These are phyloP conservation scores for Acmispon strigosus DNA, from an alignment of 306 rosid species.

Conservation along the genomic window DNA sequence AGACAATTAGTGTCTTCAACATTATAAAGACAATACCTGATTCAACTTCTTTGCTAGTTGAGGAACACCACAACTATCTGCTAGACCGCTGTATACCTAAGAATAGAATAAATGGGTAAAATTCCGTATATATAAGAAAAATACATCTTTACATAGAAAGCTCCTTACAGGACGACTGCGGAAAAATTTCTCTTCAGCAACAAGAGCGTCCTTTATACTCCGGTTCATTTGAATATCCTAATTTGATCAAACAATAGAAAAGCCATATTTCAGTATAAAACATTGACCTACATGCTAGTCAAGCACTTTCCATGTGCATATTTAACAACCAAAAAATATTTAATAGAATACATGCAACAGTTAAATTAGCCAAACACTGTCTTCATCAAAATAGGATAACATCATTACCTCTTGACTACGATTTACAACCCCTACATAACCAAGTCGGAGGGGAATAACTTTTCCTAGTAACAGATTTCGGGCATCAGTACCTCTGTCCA, in stretches of 20 bases:
- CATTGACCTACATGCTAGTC: conserved; percentile 5
- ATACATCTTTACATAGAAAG: not conserved
- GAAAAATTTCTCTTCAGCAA: conserved; percentile 87
- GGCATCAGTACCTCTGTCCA: conserved; percentile 99
- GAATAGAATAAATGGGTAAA: conserved; percentile 21
- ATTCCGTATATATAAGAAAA: not conserved
- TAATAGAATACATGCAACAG: not conserved
- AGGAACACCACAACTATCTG: conserved; percentile 94
- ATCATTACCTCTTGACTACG: conserved; percentile 95
- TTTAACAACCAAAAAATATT: conserved; percentile 4
- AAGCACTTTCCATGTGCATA: conserved; percentile 11
- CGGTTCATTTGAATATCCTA: conserved; percentile 83
- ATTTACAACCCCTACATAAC: conserved; percentile 94
- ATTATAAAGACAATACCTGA: conserved; percentile 50
- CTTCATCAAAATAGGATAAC: not conserved
- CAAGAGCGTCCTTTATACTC: conserved; percentile 91
- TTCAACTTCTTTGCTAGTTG: conserved; percentile 93
- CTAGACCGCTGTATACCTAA: conserved; percentile 82
- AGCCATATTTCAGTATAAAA: conserved; percentile 18
- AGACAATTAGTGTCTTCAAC: not conserved
- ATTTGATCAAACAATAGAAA: conserved; percentile 26
- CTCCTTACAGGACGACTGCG: conserved; percentile 89
- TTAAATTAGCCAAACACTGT: conserved; percentile 9
- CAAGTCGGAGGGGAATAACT: conserved; percentile 94
- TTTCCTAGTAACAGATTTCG: conserved; percentile 91